Base-by-base conservation (phyloP, 2,329 filamentous ascomycete genomes). In the Aspergillus tamarii region DNA sequence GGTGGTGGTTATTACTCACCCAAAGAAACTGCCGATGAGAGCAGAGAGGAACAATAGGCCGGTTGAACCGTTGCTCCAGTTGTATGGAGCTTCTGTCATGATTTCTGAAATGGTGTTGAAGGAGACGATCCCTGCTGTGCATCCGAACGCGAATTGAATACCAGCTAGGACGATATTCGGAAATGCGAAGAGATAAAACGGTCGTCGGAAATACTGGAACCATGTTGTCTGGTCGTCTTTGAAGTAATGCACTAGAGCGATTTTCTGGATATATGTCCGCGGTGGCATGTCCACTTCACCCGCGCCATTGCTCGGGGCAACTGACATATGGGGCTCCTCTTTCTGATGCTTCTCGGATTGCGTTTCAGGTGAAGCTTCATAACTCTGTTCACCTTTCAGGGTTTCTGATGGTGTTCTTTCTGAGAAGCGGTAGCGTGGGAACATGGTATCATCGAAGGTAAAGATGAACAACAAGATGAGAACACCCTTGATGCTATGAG, bases 91-190 rank as follows among this genome's bases (percentile, higher is more conserved):
- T n/a, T 75, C 72, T 3, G 77, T 78, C 71, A 79, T 77, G 26
- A 74, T 74, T 48, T 73, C 73, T 0, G 73, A 74, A 46, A 74
- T 74, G 21, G 76, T 79, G 66, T 75, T 79, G 71, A 80, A 80
- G 19, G 75, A 76, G 10, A 81, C 75, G 43, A 80, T 78, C 4
- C 77, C 76, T 0, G 77, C 78, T 2, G 78, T 81, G 60, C 77
- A 76, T 12, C 78, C 78, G 55, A 81, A 78, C 0, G 77, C 78
- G 54, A 80, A 80, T 63, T 79, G 79, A 4, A 79, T 73, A 10
- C 78, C 77, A 5, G 76, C 72, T 8, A 80, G 70, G 34, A 80
- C 73, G 12, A 80, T 76, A 32, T 79, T 78, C 4, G 78, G 78
- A 46, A 80, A 79, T 0, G 71, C 70, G 59, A 79, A 79, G 2